Conservation (phyloP, 2,329 filamentous ascomycete species). For the Phialemoniopsis sp. region DNA sequence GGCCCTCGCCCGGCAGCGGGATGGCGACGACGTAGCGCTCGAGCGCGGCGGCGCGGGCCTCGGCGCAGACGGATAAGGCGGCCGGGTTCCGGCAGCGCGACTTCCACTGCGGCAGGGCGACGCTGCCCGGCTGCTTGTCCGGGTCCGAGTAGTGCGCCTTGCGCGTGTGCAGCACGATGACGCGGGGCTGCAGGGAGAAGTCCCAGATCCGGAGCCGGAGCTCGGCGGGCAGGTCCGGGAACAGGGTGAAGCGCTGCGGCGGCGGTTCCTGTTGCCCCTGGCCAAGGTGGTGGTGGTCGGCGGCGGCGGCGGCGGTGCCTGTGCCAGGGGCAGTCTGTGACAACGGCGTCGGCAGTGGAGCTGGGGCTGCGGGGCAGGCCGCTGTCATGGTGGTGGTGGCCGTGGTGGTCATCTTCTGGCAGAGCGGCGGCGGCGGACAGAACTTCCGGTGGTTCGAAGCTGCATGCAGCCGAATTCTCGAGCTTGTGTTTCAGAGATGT, state of each 20-base stretch:
- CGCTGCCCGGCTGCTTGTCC: slow-evolving; percentile 6
- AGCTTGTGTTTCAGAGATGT: no score
- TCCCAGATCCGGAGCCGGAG: slow-evolving; percentile 29
- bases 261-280: background rate
- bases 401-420: no score
- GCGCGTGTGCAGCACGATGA: slow-evolving; percentile 26
- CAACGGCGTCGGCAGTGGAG: no score
- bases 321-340: no score
- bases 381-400: no score
- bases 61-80: slow-evolving; percentile 22
- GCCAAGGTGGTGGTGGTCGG: background rate
- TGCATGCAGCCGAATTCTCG: no score
- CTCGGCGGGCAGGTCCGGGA: slow-evolving; percentile 25
- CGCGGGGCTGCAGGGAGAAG: slow-evolving; percentile 23
- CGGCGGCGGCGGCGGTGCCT: no score
- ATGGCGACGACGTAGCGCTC: slow-evolving; percentile 22
- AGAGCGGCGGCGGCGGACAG: no score
- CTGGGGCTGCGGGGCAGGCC: no score
- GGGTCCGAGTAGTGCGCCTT: slow-evolving; percentile 20
- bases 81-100: slow-evolving; percentile 25
- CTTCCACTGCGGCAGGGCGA: slow-evolving; percentile 17
- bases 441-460: no score
- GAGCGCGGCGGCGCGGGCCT: slow-evolving; percentile 23
- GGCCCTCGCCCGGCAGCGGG: slow-evolving; percentile 13
- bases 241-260: slow-evolving; percentile 16